Conservation (phyloP, 1,284 basidiomycete genomes). For the Pyrrhoderma noxium region DNA sequence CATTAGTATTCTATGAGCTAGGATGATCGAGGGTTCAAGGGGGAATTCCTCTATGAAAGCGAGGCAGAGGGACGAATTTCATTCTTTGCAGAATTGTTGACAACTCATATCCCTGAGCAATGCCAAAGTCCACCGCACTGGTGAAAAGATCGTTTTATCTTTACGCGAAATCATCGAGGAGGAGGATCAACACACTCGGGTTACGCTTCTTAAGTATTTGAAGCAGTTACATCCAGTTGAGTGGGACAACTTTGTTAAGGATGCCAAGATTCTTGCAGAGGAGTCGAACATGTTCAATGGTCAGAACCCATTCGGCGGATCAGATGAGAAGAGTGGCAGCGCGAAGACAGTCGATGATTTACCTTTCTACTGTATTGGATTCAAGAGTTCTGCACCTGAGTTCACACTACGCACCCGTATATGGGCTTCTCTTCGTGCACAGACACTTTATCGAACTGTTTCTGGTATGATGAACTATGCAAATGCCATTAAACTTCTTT, state of each 20-base stretch:
- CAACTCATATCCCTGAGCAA: conserved; percentile 84
- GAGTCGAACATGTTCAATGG: conserved; percentile 87
- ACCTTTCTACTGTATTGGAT: conserved; percentile 98
- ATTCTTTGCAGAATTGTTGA: conserved; percentile 93
- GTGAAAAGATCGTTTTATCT: conserved; percentile 92
- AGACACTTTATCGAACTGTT: conserved; percentile 97
- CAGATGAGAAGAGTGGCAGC: conserved; percentile 72
- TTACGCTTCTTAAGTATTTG: conserved; percentile 92
- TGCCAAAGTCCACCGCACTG: conserved; percentile 95
- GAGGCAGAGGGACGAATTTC: conserved; percentile 94
- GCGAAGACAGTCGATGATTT: conserved; percentile 87
- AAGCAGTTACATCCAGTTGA: conserved; percentile 98
- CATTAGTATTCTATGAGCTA: conserved; percentile 91
- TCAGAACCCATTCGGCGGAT: conserved; percentile 64
- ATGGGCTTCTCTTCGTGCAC: conserved; percentile 96
- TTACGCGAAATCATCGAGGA: conserved; percentile 95
- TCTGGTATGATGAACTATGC: conserved; percentile 99
- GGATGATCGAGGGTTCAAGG: conserved; percentile 73
- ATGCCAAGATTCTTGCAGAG: conserved; percentile 98
- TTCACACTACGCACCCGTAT: conserved; percentile 98
- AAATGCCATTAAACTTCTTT: conserved; percentile 99
- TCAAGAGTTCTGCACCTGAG: conserved; percentile 98
- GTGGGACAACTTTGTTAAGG: conserved; percentile 99
- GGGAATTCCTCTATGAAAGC: conserved; percentile 88
- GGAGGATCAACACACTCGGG: conserved; percentile 91